Evolutionary conservation across 2,329 filamentous ascomycete genomes (phyloP).

Genomic region (Epichloe festucae): DNA sequence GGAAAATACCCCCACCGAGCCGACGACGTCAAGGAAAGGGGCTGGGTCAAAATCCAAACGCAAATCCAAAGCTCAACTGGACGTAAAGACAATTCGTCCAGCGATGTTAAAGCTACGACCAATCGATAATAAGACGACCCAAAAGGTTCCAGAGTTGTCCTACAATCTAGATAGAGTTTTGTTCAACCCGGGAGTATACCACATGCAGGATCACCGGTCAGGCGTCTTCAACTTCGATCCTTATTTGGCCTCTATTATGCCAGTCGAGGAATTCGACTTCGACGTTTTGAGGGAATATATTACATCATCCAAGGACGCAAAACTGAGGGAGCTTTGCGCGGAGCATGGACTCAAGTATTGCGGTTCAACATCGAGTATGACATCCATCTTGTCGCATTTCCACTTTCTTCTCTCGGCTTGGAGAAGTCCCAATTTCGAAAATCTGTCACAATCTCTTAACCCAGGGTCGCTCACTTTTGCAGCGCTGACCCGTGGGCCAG

Average conservation of each 20-base stretch:
- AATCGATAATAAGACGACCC: constrained; percentile 17
- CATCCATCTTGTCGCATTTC: constrained; percentile 73
- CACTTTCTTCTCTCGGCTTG: constrained; percentile 82
- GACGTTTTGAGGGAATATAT: constrained; percentile 74
- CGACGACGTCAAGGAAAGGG: background rate
- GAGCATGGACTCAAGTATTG: constrained; percentile 65
- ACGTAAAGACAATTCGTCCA: constrained; percentile 18
- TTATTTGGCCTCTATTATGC: constrained; percentile 87
- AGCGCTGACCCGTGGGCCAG: constrained; percentile 55
- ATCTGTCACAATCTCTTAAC: constrained; percentile 55
- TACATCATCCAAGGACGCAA: constrained; percentile 75
- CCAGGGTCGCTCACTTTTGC: constrained; percentile 57
- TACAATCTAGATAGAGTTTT: constrained; percentile 79
- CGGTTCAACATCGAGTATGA: constrained; percentile 97
- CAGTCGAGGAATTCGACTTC: constrained; percentile 85
- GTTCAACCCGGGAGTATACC: constrained; percentile 89
- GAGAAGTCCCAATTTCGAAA: constrained; percentile 55
- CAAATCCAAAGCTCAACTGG: constrained; percentile 6
- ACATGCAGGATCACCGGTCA: constrained; percentile 77
- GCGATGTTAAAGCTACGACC: constrained; percentile 15
- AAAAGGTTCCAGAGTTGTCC: constrained; percentile 37
- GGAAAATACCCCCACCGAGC: background rate
- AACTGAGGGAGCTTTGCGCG: constrained; percentile 55
- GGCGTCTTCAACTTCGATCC: constrained; percentile 95
- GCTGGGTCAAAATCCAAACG: constrained; percentile 4